Evolutionary conservation across 2,329 filamentous ascomycete species (phyloP), one percentile per base, ranked within the genome.

Genomic region (Stagonosporopsis rhizophila): DNA sequence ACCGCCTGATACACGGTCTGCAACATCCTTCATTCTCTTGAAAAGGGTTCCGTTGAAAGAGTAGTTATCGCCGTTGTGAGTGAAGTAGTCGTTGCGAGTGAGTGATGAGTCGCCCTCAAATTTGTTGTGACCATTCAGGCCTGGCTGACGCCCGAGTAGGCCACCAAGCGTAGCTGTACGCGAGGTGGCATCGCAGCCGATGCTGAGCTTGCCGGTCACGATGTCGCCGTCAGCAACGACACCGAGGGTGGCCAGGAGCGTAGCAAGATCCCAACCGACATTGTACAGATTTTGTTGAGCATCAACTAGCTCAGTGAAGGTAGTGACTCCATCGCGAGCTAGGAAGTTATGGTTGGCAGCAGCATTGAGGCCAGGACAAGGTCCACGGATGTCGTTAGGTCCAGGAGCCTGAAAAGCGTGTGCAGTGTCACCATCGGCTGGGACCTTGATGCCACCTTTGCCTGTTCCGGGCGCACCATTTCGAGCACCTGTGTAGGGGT

Each of bases 281-380:
- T 80, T 80, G 69, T 79, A 81, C 23, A 80, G 54, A 44, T 81
- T 80, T 61, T 80, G 78, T 42, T 79, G 76, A 28, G 77, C 77
- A 57, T 79, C 77, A 42, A 80, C 76, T n/a, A 80, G 71, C 62
- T 80, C 78, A 39, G 68, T 72, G 69, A 75, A 78, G 25, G 69
- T 80, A 12, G 71, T 72, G 39, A 81, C 73, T 30, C 78, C 79
- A 47, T 80, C 78, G 40, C 73, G 75, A 23, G 77, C 71, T 6
- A 80, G 65, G 68, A 80, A 80, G 38, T 69, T 63, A 22, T 68
- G 64, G 54, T 80, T 80, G 9, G 78, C 78, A 17, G 75, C 75
- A 12, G 76, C 69, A 44, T 80, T 80, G 37, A 79, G 56, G 22
- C 77, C 77, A 11, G 78, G 78, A 57, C 78, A 80, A 32, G 70